Conservation (phyloP, 805 yeast genomes). For the Suhomyces prunicola region DNA sequence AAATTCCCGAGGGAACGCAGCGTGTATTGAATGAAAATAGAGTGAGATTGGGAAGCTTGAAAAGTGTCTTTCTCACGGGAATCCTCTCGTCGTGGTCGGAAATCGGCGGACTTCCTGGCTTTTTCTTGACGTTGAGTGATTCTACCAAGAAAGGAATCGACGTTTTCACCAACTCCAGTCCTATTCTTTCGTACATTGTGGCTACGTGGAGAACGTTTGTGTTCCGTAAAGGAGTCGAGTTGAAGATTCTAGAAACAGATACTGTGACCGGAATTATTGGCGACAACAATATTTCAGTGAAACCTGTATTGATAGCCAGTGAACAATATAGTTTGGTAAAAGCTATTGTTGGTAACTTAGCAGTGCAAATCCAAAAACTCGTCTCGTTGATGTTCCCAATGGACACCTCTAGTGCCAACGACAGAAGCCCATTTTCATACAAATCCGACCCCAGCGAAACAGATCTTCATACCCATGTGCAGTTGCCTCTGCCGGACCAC, state of each 20-base stretch:
- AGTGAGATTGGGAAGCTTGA: constrained; percentile 53
- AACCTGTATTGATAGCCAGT: constrained; percentile 30
- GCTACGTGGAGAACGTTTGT: constrained; percentile 87
- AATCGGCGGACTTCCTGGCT: constrained; percentile 92
- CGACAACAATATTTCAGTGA: constrained; percentile 38
- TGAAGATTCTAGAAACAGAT: constrained; percentile 35
- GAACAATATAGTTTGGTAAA: background rate
- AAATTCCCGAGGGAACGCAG: constrained; percentile 83
- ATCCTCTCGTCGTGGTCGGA: constrained; percentile 62
- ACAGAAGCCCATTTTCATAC: constrained; percentile 36
- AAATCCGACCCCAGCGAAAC: constrained; percentile 34
- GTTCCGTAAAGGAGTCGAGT: constrained; percentile 66
- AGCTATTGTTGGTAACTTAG: background rate
- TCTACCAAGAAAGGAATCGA: constrained; percentile 60
- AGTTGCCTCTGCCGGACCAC: constrained; percentile 23
- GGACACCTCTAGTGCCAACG: constrained; percentile 40
- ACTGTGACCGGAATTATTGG: constrained; percentile 25
- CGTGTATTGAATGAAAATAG: constrained; percentile 63
- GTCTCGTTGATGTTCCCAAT: constrained; percentile 57
- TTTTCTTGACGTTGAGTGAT: constrained; percentile 77
- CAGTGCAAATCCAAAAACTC: constrained; percentile 30
- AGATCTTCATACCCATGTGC: constrained; percentile 38
- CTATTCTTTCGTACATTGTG: constrained; percentile 46
- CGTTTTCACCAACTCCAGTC: constrained; percentile 45
- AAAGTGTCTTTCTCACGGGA: constrained; percentile 76